Evolutionary conservation across 2,329 filamentous ascomycete genomes (phyloP), one percentile per base, ranked within the genome.

Genomic region (Didymella exigua): DNA sequence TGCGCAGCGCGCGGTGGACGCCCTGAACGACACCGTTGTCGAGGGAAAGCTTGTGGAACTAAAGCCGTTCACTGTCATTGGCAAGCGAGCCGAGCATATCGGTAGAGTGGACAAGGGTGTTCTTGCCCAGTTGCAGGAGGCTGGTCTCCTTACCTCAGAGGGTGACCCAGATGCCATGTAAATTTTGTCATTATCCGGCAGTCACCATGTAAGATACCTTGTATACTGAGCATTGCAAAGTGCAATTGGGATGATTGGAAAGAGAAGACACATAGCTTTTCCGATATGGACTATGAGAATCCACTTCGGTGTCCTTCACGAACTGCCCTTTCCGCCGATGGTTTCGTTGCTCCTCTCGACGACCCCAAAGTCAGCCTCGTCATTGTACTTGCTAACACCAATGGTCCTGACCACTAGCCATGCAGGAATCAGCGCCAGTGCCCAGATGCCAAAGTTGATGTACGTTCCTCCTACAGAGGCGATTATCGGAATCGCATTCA

Each of bases 361-460:
- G 14, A n/a, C 30, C 13, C 37, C 44, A 23, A 30, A 46, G 5
- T 45, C 36, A 19, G 36, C 42, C 24, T 51, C 43, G 13, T 58
- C 11, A 82, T 56, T 56, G 42, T 52, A 51, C 27, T 26, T 52
- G n/a, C 23, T 47, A 1, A 53, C 38, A 4, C 84, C 84, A 58
- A 86, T 79, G 9, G 84, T 72, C 40, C 78, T 79, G 14, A 89
- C 66, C 0, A 90, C 83, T 5, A 87, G 62, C 87, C 87, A 90
- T 0, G 84, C 86, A 0, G 87, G 87, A 1, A 82, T 48, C 9
- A 90, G 73, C 0, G 86, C 79, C 1, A 87, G 54, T 0, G 77
- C 86, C 86, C 86, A 90, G 1, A 90, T 75, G 0, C 75, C 82
- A 66, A 89, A 88, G 67, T 89, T 89, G 58, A 89, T 73, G 65